Percentiles rank a stretch among this genome's conserved stretches.
Conservation (phyloP, 75 land plant species). For the Selaginella tamariscina region DNA sequence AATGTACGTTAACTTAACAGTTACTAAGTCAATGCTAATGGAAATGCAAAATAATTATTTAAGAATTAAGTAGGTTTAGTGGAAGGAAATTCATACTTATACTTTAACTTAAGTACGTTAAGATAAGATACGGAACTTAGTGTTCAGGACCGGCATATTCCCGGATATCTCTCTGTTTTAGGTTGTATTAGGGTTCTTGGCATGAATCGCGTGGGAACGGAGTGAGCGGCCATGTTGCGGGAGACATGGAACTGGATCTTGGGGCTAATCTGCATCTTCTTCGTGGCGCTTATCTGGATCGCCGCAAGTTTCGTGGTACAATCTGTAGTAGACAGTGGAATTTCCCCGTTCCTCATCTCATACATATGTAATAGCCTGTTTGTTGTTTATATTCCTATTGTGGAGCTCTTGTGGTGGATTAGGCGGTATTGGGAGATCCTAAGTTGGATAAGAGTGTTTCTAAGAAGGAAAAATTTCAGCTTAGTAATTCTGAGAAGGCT, state of each 20-base stretch:
- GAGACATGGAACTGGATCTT: constrained; percentile 66
- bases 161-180: too few relatives aligned
- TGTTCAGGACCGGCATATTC: too few relatives aligned
- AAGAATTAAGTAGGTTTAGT: too few relatives aligned
- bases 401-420: constrained; percentile 43
- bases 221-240: too few relatives aligned
- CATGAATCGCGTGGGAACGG: too few relatives aligned
- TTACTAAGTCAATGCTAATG: too few relatives aligned
- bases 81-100: too few relatives aligned
- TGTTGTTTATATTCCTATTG: constrained; percentile 64
- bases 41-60: too few relatives aligned
- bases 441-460: not conserved
- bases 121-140: too few relatives aligned
- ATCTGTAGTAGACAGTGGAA: constrained; percentile 77
- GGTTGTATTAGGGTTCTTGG: too few relatives aligned
- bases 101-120: too few relatives aligned
- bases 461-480: not conserved
- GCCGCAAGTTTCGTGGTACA: constrained; percentile 95
- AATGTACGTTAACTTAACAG: too few relatives aligned
- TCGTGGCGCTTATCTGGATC: constrained; percentile 92
- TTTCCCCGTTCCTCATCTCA: constrained; percentile 83
- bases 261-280: constrained; percentile 61
- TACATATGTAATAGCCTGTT: constrained; percentile 92
- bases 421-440: constrained; percentile 10
- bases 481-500: not conserved